phyloP scores from a whole-genome alignment of 2,329 filamentous ascomycete species.

The Penicillium fuscoglaucum region DNA sequence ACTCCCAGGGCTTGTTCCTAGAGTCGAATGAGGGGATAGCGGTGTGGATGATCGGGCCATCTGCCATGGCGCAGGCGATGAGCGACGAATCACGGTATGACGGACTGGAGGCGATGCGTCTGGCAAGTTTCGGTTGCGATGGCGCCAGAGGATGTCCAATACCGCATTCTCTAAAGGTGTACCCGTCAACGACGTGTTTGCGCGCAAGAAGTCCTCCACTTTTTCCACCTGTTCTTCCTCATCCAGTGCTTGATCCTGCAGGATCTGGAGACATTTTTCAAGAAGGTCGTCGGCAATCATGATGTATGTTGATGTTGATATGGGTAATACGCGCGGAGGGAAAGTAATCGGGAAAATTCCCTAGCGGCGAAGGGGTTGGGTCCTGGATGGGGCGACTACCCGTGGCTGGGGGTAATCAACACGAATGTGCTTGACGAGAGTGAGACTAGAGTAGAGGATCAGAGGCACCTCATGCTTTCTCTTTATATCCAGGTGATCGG shows the following conservation, averaged over 20 bases:
- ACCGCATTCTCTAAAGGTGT: slow-evolving; percentile 83
- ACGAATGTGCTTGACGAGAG: no score
- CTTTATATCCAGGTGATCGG: no score
- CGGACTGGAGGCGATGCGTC: slow-evolving; percentile 81
- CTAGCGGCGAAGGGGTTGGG: slow-evolving; percentile 2
- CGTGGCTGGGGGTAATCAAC: no score
- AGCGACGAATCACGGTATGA: slow-evolving; percentile 83
- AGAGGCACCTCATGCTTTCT: no score
- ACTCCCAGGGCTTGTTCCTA: slow-evolving; percentile 75
- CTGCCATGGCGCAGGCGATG: slow-evolving; percentile 93
- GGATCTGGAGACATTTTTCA: slow-evolving; percentile 83
- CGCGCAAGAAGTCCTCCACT: slow-evolving; percentile 80
- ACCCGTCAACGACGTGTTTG: slow-evolving; percentile 73
- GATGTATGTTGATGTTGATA: slow-evolving; percentile 33
- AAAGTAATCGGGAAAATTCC: slow-evolving; percentile 9
- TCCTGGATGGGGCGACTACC: no score
- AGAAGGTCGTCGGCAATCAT: slow-evolving; percentile 95
- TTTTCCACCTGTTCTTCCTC: slow-evolving; percentile 95
- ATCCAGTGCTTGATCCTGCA: slow-evolving; percentile 77
- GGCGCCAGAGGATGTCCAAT: slow-evolving; percentile 79
- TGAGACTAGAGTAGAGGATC: no score
- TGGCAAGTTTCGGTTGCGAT: slow-evolving; percentile 43
- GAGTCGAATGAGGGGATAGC: slow-evolving; percentile 75
- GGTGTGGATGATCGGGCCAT: slow-evolving; percentile 73
- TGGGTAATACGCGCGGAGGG: slow-evolving; percentile 10